These are phyloP conservation scores for Coix lacrymajobi DNA, from an alignment of 176 grass and related monocot genomes.

Conservation along the genomic window DNA sequence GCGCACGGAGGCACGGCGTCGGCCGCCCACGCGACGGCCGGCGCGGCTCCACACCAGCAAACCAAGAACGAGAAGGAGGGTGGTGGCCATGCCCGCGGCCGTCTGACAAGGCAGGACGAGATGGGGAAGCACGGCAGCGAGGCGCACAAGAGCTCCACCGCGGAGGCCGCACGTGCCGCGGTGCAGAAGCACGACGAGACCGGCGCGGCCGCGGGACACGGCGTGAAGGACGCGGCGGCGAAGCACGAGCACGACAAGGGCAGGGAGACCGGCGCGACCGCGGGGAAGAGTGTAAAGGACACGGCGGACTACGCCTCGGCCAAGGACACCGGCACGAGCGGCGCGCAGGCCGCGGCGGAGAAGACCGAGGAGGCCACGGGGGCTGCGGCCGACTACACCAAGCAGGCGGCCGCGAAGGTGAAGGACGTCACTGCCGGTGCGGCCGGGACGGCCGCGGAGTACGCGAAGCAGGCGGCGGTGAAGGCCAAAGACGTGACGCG, in stretches of 20 bases:
- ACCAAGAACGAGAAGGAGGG: background rate
- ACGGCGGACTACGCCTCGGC: conserved; percentile 15
- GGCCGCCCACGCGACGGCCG: background rate
- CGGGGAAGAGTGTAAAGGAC: background rate
- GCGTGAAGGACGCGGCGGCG: conserved; percentile 9
- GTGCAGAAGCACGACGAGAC: conserved; percentile 39
- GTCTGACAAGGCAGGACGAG: conserved; percentile 38
- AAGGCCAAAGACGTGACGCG: conserved; percentile 42
- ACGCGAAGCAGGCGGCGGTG: conserved; percentile 39
- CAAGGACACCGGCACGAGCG: conserved; percentile 20
- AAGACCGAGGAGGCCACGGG: conserved; percentile 31
- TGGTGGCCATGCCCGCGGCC: background rate
- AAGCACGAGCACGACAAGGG: conserved; percentile 27
- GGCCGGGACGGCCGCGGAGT: conserved; percentile 32
- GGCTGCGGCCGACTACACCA: background rate
- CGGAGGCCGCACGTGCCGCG: conserved; percentile 20
- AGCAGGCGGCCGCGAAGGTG: conserved; percentile 33
- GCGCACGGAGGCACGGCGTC: conserved; percentile 15
- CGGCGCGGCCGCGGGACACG: background rate
- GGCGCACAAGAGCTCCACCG: conserved; percentile 38
- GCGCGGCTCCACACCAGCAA: conserved; percentile 7
- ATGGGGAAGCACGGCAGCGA: conserved; percentile 32
- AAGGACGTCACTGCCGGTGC: conserved; percentile 36
- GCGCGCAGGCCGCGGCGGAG: conserved; percentile 14
- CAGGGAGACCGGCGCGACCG: background rate